Evolutionary conservation across 768 basidiomycete genomes (phyloP), one percentile per base, ranked within the genome.

Genomic region (Collybia sp.): DNA sequence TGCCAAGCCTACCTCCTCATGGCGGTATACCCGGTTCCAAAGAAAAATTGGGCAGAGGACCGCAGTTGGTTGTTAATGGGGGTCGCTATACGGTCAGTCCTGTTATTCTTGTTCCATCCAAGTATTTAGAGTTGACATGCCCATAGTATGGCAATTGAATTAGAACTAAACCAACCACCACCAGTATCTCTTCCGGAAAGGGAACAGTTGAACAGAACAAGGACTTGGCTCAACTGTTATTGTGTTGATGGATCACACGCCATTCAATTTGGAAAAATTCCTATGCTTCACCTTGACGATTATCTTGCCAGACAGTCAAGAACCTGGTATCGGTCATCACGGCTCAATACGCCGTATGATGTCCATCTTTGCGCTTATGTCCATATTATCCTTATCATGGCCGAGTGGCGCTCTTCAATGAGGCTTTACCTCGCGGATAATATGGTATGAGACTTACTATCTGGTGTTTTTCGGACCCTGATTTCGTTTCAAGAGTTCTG

Each of bases 171-270:
- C 58, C 73, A 82, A 42, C 72, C 76, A 11, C 68, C 76, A 3
- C 68, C 73, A 2, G 58, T 65, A 6, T 59, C 63, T 17, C 77
- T 77, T n/a, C 69, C 72, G 40, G 78, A 80, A 53, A 73, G 83
- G 25, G 85, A 88, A 69, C 70, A 72, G 17, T 67, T 84, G 33
- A 89, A 91, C 55, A 73, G 85, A 34, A 79, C 79, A 19, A 71
- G 88, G 48, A 83, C 82, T 18, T 89, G 86, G 85, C 67, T 88
- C 45, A 80, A 81, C 56, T 88, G 83, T 59, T 86, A 79, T 58
- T 82, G 83, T 51, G 76, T 85, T 45, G 88, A 91, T 57, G 79
- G 81, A 5, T 85, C 83, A 30, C 74, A 83, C 54, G 79, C 83
- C n/a, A 80, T 82, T 38, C 80, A 88, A 58, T 83, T 83, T 55